phyloP scores from a whole-genome alignment of 1,139 yeast species.

The Candida mesenterica region DNA sequence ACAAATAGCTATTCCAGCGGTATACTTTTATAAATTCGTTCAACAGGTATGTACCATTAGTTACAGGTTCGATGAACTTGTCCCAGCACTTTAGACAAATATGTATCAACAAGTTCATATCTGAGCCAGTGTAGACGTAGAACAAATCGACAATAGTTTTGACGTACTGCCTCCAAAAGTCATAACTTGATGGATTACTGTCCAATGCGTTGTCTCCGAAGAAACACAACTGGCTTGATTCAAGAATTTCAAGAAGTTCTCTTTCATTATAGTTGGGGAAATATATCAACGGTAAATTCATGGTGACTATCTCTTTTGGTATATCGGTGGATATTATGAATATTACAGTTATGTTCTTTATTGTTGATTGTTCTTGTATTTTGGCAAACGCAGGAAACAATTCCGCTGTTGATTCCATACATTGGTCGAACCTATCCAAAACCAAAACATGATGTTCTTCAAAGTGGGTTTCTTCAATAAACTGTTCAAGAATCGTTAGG shows the following conservation, averaged over 20 bases:
- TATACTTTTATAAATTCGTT: conserved; percentile 49
- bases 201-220: conserved; percentile 20
- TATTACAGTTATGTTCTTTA: conserved; percentile 31
- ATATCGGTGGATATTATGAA: conserved; percentile 40
- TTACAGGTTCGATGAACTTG: conserved; percentile 42
- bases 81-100: conserved; percentile 52
- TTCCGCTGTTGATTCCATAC: conserved; percentile 48
- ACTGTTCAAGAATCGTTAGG: conserved; percentile 37
- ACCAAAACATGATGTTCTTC: conserved; percentile 50
- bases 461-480: conserved; percentile 31
- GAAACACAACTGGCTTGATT: conserved; percentile 23
- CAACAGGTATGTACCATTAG: conserved; percentile 27
- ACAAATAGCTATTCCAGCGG: conserved; percentile 39
- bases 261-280: conserved; percentile 47
- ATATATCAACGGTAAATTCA: conserved; percentile 49
- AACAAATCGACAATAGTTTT: conserved; percentile 53
- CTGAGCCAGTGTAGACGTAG: conserved; percentile 54
- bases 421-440: conserved; percentile 57
- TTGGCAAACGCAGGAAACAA: conserved; percentile 48
- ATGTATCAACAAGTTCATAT: conserved; percentile 42
- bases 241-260: conserved; percentile 40
- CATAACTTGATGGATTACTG: conserved; percentile 17
- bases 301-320: conserved; percentile 46
- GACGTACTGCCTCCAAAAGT: conserved; percentile 50
- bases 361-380: conserved; percentile 40